Evolutionary conservation across 2,329 filamentous ascomycete species (phyloP), one percentile per base, ranked within the genome.

Genomic region (Pseudogymnoascus sp.): DNA sequence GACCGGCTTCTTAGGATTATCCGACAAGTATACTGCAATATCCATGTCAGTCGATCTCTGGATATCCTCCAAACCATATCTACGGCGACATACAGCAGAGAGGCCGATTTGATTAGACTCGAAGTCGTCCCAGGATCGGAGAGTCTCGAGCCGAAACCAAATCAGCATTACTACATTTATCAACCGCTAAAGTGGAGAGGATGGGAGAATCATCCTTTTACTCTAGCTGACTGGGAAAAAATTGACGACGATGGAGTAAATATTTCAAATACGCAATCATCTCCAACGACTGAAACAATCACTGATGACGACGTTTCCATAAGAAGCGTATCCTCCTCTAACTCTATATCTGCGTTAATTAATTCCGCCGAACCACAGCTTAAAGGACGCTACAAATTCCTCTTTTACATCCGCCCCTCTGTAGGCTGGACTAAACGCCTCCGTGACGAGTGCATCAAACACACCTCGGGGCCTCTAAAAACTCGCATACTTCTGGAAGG

Each of bases 201-300:
- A 2, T 83, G 78, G 72, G 77, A 83, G 63, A 82, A 76, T 62
- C 81, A 83, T 65, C 81, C 81, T 0, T 83, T 83, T 67, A 80
- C 77, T 0, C 67, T 80, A 1, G 77, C 75, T 50, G 67, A 67
- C 0, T 75, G 61, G 64, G 67, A 59, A 53, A 19, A 7, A 46
- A 46, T 46, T 7, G 42, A 46, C 6, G 11, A 23, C 42, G 42
- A 15, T 46, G 11, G 6, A 46, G 19, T 19, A 23, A 23, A 15
- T 46, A 46, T 46, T 46, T 46, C 42, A 46, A 26, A 46, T 46
- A 46, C 21, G 7, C 4, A 46, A 23, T 15, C 11, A 15, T 15
- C 11, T 19, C 42, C 42, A 46, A 46, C 19, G 10, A 23, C 19
- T 15, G 21, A 23, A 46, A 23, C 42, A 13, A 46, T 4, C 23